Percentiles rank a stretch among this genome's conserved stretches.
phyloP scores from a whole-genome alignment of 2,329 filamentous ascomycete species.

The Colletotrichum liaoningense region DNA sequence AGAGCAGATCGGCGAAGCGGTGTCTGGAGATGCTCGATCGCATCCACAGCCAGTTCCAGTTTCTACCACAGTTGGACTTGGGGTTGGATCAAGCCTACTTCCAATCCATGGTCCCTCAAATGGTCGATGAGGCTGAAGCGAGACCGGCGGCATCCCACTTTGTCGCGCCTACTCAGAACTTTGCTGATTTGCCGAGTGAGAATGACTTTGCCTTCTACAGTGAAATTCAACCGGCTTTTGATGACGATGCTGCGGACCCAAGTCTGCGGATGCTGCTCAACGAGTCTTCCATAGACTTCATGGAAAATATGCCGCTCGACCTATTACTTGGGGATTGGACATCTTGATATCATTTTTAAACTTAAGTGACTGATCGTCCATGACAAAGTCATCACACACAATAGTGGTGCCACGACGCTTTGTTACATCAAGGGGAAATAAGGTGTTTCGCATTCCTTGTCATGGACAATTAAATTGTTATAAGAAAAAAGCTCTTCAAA shows the following conservation, averaged over 20 bases:
- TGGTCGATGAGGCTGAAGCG: background rate
- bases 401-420: background rate
- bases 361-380: background rate
- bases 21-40: slow-evolving; percentile 22
- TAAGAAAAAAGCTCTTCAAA: background rate
- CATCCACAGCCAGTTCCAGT: slow-evolving; percentile 16
- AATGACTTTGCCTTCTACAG: slow-evolving; percentile 19
- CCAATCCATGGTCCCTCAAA: background rate
- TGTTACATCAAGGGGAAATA: background rate
- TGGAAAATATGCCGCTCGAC: slow-evolving; percentile 15
- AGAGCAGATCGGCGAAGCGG: slow-evolving; percentile 1
- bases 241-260: background rate
- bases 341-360: background rate
- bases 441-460: background rate
- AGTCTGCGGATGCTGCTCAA: slow-evolving; percentile 13
- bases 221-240: slow-evolving; percentile 4
- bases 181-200: slow-evolving; percentile 1
- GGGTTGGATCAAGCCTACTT: background rate
- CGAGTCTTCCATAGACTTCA: slow-evolving; percentile 1
- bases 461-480: background rate
- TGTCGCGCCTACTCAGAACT: background rate
- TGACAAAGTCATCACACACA: background rate
- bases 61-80: slow-evolving; percentile 2
- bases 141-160: background rate
- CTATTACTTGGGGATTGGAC: slow-evolving; percentile 11